phyloP scores from a whole-genome alignment of 257 asterid species.

The Nyctanthes arbortristis region DNA sequence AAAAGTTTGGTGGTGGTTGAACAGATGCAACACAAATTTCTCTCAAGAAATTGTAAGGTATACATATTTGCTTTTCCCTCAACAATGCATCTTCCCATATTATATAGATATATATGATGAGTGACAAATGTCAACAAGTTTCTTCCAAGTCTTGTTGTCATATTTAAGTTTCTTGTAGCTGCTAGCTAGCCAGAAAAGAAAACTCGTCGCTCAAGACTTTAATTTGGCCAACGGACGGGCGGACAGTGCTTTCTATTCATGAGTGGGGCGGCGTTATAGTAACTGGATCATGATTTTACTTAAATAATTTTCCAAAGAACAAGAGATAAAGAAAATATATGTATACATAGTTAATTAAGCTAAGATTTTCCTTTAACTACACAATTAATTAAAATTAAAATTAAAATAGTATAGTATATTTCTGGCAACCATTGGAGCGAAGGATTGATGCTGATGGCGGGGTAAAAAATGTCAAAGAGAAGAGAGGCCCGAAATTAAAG shows the following conservation, averaged over 20 bases:
- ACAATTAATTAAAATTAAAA: no score
- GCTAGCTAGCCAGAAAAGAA: not conserved
- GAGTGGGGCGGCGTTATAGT: no score
- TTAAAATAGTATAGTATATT: no score
- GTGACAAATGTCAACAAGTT: slow-evolving; percentile 7
- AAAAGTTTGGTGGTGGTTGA: slow-evolving; percentile 41
- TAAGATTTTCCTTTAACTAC: no score
- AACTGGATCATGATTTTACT: no score
- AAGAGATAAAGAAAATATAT: no score
- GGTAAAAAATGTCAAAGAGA: slow-evolving; percentile 16
- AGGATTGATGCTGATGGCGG: no score
- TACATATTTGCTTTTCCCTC: not conserved
- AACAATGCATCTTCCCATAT: not conserved
- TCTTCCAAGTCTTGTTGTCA: slow-evolving; percentile 5
- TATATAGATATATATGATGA: not conserved
- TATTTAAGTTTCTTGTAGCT: slow-evolving; percentile 20
- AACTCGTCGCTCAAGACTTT: not conserved
- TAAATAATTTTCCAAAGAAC: no score
- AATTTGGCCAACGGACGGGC: no score
- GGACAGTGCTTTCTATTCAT: no score
- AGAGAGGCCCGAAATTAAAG: slow-evolving; percentile 16
- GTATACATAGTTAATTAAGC: no score
- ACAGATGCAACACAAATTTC: slow-evolving; percentile 19
- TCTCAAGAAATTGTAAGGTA: slow-evolving; percentile 22
- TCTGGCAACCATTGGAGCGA: no score